A percentile compares a stretch with the other conserved stretches of the same genome.
These are phyloP conservation scores for Penicillium sp. DNA, from an alignment of 2,329 filamentous ascomycete species.

Conservation along the genomic window DNA sequence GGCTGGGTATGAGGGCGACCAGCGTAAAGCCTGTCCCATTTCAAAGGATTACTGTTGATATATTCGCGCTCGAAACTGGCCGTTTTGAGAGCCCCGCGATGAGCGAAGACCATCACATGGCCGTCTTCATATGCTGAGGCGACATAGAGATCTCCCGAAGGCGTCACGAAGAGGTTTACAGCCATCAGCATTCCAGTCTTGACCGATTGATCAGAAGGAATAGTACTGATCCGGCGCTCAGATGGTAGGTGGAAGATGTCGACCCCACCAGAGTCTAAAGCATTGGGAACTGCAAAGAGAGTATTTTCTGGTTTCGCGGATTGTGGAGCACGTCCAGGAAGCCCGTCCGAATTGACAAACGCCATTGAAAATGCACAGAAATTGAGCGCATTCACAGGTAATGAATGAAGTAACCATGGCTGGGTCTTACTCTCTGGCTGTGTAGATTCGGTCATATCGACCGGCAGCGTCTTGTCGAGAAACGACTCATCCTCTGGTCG, in stretches of 20 bases:
- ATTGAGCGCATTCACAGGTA: conserved; percentile 90
- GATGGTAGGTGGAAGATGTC: conserved; percentile 82
- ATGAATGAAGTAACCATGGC: conserved; percentile 81
- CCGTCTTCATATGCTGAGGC: conserved; percentile 85
- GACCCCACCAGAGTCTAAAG: conserved; percentile 70
- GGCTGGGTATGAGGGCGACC: conserved; percentile 74
- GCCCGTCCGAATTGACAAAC: conserved; percentile 23
- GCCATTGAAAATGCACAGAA: conserved; percentile 66
- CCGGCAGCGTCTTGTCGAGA: conserved; percentile 67
- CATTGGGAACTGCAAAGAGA: conserved; percentile 78
- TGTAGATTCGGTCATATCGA: conserved; percentile 56
- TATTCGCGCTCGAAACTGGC: conserved; percentile 27
- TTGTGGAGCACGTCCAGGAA: conserved; percentile 7
- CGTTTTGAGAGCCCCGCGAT: conserved; percentile 42
- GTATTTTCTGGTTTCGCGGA: conserved; percentile 40
- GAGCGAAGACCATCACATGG: conserved; percentile 64
- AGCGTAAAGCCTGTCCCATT: conserved; percentile 60
- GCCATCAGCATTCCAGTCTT: conserved; percentile 81
- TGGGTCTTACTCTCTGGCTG: conserved; percentile 49
- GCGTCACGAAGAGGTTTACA: conserved; percentile 59
- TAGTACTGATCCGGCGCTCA: conserved; percentile 64
- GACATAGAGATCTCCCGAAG: conserved; percentile 56
- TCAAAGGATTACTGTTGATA: conserved; percentile 31
- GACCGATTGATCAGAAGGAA: conserved; percentile 47
- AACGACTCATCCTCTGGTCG: conserved; percentile 56